A percentile compares a stretch with the other conserved stretches of the same genome.
Evolutionary conservation across 208 protist species (phyloP).

Genomic region (Tritrichomonas musculus): DNA sequence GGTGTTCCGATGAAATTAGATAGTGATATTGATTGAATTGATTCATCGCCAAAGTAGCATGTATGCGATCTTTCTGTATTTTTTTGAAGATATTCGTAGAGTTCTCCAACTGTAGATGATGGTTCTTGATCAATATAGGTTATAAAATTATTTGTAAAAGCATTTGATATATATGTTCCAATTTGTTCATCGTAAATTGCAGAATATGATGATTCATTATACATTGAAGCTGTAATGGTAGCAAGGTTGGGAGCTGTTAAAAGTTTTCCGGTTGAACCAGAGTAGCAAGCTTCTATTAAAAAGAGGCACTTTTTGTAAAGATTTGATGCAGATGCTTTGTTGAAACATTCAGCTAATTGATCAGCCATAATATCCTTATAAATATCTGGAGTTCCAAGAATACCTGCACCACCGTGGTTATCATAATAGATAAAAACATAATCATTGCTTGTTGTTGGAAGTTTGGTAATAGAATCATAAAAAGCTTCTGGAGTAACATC

Average conservation of each 20-base stretch:
- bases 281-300: background rate
- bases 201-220: background rate
- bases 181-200: background rate
- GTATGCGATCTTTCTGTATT: background rate
- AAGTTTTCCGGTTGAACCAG: background rate
- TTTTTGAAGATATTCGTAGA: background rate
- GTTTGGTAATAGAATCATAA: background rate
- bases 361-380: background rate
- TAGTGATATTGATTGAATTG: background rate
- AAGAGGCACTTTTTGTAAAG: background rate
- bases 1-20: background rate
- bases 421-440: background rate
- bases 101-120: background rate
- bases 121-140: background rate
- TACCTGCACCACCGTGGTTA: background rate
- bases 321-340: too few species aligned
- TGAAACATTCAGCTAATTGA: background rate
- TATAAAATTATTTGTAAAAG: background rate
- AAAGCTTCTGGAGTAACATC: background rate
- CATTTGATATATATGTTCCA: background rate
- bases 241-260: background rate
- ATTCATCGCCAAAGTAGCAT: background rate
- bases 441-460: background rate
- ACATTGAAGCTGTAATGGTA: background rate
- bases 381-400: slow-evolving; percentile 34